Conservation (phyloP, 495 filamentous ascomycete genomes). For the Halenospora varia region DNA sequence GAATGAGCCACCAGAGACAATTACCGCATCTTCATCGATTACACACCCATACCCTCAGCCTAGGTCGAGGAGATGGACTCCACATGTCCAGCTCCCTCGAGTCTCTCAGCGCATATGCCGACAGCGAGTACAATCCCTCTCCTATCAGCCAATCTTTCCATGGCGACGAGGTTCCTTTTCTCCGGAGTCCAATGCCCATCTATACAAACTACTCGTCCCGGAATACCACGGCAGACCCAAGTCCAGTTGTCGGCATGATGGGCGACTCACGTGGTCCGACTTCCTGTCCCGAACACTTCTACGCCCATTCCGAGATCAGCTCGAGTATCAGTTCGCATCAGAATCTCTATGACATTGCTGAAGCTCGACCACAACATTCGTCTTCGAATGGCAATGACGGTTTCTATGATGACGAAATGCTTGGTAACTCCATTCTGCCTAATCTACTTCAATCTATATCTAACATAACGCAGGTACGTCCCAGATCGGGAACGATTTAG, state of each 20-base stretch:
- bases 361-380: conserved; percentile 29
- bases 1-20: conserved; percentile 22
- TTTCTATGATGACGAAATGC: conserved; percentile 40
- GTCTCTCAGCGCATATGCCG: conserved; percentile 40
- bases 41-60: conserved; percentile 18
- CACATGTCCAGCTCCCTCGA: conserved; percentile 43
- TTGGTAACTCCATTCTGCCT: conserved; percentile 30
- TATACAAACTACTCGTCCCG: conserved; percentile 47
- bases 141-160: conserved; percentile 46
- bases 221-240: conserved; percentile 43
- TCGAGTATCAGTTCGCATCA: conserved; percentile 31
- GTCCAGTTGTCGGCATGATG: conserved; percentile 46
- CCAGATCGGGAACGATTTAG: conserved; percentile 15
- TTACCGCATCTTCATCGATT: conserved; percentile 23
- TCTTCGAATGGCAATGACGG: conserved; percentile 30
- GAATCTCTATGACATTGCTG: conserved; percentile 24
- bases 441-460: neutral
- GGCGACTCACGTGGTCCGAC: conserved; percentile 43
- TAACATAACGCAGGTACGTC: conserved; percentile 1
- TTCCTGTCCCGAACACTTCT: conserved; percentile 40
- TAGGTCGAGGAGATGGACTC: conserved; percentile 18
- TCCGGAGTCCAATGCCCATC: conserved; percentile 47
- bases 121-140: conserved; percentile 48
- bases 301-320: conserved; percentile 28
- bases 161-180: conserved; percentile 45